A percentile compares a stretch with the other conserved stretches of the same genome.
Conservation (phyloP, 192 early-diverging fungal genomes). For the Allomyces macrogynus region DNA sequence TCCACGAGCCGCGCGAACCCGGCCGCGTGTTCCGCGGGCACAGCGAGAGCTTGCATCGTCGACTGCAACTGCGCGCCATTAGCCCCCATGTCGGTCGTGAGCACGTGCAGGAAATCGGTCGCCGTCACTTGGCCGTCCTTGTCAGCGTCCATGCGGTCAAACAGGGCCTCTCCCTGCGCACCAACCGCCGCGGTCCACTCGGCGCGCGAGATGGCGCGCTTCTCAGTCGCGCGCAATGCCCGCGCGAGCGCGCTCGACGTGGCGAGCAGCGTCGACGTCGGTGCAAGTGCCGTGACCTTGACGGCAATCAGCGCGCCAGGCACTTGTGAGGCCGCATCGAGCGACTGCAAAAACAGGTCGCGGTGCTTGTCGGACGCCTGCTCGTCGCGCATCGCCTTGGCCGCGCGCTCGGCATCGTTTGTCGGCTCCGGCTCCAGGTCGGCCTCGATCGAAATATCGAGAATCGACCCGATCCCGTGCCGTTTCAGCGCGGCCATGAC, state of each 20-base stretch:
- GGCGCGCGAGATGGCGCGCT: conserved; percentile 1
- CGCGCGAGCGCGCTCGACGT: conserved; percentile 16
- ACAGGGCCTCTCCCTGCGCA: conserved; percentile 10
- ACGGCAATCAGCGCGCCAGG: conserved; percentile 24
- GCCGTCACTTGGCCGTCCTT: conserved; percentile 37
- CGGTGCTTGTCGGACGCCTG: conserved; percentile 10
- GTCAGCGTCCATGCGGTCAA: conserved; percentile 21
- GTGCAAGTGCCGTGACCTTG: conserved; percentile 26
- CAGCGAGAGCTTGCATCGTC: conserved; percentile 1
- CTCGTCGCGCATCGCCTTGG: too few species aligned
- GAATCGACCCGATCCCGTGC: conserved; percentile 56
- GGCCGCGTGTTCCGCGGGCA: conserved; percentile 34
- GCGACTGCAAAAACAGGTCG: conserved; percentile 14
- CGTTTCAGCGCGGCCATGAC: conserved; percentile 50
- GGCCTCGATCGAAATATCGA: conserved; percentile 73
- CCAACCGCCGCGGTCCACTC: not conserved
- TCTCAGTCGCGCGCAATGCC: conserved; percentile 11
- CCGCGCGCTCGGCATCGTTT: too few species aligned
- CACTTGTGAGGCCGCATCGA: conserved; percentile 18
- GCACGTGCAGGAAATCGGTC: conserved; percentile 37
- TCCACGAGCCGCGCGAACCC: conserved; percentile 44
- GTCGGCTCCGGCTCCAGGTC: conserved; percentile 30
- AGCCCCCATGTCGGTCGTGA: conserved; percentile 37
- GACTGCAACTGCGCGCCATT: not conserved
- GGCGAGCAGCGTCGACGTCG: conserved; percentile 15